phyloP scores from a whole-genome alignment of 2,329 filamentous ascomycete genomes.

The Onygenales sp. region DNA sequence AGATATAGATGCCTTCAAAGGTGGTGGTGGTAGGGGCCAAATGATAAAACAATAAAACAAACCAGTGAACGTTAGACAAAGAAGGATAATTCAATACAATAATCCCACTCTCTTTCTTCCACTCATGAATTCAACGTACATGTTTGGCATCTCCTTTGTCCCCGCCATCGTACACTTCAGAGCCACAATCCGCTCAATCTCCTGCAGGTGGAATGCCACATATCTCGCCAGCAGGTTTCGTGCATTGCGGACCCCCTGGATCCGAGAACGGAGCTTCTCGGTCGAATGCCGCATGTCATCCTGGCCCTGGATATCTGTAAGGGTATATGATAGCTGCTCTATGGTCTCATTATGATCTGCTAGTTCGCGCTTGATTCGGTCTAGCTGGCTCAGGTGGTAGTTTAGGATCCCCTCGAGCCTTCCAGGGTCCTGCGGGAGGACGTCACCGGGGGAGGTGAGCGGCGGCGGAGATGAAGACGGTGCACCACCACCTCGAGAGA shows the following conservation, averaged over 20 bases:
- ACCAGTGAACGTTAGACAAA: neutral
- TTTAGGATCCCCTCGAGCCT: conserved; percentile 18
- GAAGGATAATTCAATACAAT: neutral
- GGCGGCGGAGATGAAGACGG: neutral
- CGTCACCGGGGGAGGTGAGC: conserved; percentile 4
- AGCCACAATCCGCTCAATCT: conserved; percentile 17
- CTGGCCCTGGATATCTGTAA: neutral
- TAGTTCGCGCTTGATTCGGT: conserved; percentile 18
- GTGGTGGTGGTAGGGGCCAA: neutral
- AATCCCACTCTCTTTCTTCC: no score
- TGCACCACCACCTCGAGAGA: neutral
- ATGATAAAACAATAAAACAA: neutral
- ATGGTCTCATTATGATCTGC: conserved; percentile 11
- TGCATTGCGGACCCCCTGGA: conserved; percentile 9
- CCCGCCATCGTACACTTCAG: conserved; percentile 1
- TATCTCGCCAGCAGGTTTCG: conserved; percentile 11
- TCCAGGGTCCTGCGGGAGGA: conserved; percentile 11
- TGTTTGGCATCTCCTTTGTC: neutral
- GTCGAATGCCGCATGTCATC: conserved; percentile 4
- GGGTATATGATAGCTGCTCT: conserved; percentile 9
- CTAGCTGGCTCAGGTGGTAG: conserved; percentile 19
- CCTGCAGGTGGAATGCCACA: conserved; percentile 15
- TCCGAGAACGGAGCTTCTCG: conserved; percentile 6
- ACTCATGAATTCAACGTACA: conserved; percentile 3
- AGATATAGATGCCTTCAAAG: neutral